phyloP scores from a whole-genome alignment of 306 rosid species.

The Casuarina glauca region DNA sequence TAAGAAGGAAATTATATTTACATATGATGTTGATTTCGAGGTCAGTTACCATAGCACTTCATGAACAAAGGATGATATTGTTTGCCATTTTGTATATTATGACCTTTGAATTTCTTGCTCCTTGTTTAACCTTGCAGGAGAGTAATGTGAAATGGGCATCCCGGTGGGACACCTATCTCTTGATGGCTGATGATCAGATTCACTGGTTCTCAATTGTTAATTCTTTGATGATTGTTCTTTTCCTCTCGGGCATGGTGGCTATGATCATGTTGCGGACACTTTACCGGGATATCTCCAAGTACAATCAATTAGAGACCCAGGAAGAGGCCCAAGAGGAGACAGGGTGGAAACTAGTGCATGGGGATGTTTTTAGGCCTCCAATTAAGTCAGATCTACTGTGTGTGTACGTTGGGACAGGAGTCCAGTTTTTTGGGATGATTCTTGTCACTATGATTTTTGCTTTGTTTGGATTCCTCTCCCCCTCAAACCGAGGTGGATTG shows the following conservation, averaged over 20 bases:
- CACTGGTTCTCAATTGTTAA: constrained; percentile 95
- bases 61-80: neutral
- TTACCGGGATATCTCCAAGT: constrained; percentile 91
- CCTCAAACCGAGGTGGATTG: constrained; percentile 87
- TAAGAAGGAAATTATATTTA: constrained; percentile 76
- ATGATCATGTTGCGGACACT: constrained; percentile 98
- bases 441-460: constrained; percentile 88
- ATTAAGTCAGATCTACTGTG: constrained; percentile 71
- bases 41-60: constrained; percentile 42
- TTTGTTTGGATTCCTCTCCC: constrained; percentile 84
- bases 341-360: constrained; percentile 89
- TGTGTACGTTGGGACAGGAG: constrained; percentile 88
- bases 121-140: constrained; percentile 47
- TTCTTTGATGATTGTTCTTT: constrained; percentile 86
- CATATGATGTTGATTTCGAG: constrained; percentile 89
- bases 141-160: constrained; percentile 97
- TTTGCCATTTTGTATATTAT: constrained; percentile 8
- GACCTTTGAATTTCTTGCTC: constrained; percentile 9
- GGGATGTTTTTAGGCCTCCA: constrained; percentile 87
- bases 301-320: constrained; percentile 84
- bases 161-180: constrained; percentile 95
- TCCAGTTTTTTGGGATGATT: constrained; percentile 88
- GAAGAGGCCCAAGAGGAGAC: constrained; percentile 97
- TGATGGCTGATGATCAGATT: constrained; percentile 95
- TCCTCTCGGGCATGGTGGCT: constrained; percentile 93